Percentiles rank a stretch among this genome's conserved stretches.
Evolutionary conservation across 352 stramenopile species (phyloP).

Genomic region (Plasmopara halstedii): DNA sequence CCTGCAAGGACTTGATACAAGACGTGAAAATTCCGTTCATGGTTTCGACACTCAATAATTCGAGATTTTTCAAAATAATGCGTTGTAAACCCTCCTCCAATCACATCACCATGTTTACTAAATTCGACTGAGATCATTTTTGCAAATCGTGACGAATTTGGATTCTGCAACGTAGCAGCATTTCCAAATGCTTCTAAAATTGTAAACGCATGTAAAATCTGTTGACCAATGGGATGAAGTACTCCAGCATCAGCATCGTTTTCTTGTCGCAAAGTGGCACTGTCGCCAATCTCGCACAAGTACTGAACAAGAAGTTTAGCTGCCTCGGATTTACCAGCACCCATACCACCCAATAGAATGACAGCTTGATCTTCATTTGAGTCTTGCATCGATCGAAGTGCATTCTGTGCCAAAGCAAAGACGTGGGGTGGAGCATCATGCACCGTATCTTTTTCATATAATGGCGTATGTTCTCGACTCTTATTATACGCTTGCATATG

Average conservation of each 20-base stretch:
- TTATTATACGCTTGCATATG: conserved; percentile 78
- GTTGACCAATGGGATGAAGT: conserved; percentile 68
- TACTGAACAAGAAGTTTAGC: conserved; percentile 81
- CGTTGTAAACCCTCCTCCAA: conserved; percentile 72
- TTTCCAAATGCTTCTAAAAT: conserved; percentile 81
- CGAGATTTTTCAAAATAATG: conserved; percentile 80
- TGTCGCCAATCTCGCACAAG: conserved; percentile 71
- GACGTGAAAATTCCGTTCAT: conserved; percentile 91
- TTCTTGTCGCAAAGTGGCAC: conserved; percentile 26
- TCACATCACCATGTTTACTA: conserved; percentile 65
- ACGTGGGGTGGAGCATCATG: conserved; percentile 66
- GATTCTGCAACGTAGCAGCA: conserved; percentile 44
- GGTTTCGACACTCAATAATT: conserved; percentile 61
- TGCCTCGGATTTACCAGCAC: conserved; percentile 68
- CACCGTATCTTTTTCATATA: conserved; percentile 45
- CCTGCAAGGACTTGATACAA: conserved; percentile 89
- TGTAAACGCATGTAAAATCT: conserved; percentile 72
- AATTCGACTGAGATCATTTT: conserved; percentile 85
- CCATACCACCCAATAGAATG: conserved; percentile 65
- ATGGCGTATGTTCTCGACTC: conserved; percentile 41
- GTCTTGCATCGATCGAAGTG: conserved; percentile 71
- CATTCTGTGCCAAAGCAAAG: conserved; percentile 74
- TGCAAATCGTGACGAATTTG: conserved; percentile 67
- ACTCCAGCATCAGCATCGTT: conserved; percentile 37
- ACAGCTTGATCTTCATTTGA: conserved; percentile 71